These are phyloP conservation scores for Anaeramoeba ignava DNA, from an alignment of 78 protist genomes.

Conservation along the genomic window DNA sequence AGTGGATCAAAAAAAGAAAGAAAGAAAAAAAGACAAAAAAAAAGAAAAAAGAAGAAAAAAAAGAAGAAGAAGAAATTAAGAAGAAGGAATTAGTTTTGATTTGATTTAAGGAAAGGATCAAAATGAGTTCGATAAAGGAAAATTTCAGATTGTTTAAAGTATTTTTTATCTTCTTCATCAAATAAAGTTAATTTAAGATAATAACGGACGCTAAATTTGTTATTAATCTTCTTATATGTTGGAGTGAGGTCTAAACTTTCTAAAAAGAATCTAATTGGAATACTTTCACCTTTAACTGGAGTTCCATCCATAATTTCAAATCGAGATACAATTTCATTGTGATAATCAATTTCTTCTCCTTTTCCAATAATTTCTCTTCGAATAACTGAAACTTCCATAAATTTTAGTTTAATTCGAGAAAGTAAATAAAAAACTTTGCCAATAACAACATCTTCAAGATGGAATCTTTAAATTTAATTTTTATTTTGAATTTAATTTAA, in stretches of 20 bases:
- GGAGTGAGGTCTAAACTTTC: neutral
- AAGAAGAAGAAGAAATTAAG: no score
- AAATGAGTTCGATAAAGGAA: conserved; percentile 6
- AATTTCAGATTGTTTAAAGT: conserved; percentile 10
- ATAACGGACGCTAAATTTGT: conserved; percentile 10
- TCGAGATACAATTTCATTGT: neutral
- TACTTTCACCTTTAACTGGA: conserved; percentile 5
- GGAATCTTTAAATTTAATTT: conserved; percentile 36
- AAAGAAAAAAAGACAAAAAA: no score
- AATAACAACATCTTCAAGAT: conserved; percentile 70
- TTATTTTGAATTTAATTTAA: no score
- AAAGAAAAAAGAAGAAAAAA: no score
- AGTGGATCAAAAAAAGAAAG: no score
- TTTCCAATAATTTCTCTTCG: neutral
- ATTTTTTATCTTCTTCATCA: conserved; percentile 3
- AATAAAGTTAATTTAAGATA: conserved; percentile 5
- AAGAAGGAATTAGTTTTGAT: no score
- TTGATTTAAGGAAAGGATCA: no score
- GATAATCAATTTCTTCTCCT: neutral
- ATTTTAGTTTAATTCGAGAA: conserved; percentile 41
- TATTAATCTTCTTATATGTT: neutral
- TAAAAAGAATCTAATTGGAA: conserved; percentile 14
- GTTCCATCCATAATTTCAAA: conserved; percentile 18
- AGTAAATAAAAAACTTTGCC: conserved; percentile 79
- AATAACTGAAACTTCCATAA: conserved; percentile 5